Percentiles rank a stretch among this genome's conserved stretches.
Evolutionary conservation across 192 early-diverging fungal genomes (phyloP).

Genomic region (Backusella circina): DNA sequence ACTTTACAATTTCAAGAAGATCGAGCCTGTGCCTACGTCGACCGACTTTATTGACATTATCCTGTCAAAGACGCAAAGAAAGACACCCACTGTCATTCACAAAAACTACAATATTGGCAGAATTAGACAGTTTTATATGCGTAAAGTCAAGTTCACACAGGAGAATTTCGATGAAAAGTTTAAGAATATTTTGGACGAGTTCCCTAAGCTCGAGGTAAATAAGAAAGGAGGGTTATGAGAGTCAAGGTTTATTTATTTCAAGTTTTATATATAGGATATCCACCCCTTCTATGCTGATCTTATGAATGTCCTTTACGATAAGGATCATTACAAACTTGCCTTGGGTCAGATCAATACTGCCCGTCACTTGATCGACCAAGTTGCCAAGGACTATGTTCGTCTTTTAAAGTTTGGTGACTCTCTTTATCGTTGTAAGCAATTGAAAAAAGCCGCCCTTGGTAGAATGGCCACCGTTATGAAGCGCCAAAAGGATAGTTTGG

Average conservation of each 20-base stretch:
- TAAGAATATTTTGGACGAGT: conserved; percentile 88
- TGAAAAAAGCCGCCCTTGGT: conserved; percentile 97
- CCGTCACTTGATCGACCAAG: conserved; percentile 92
- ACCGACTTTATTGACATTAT: conserved; percentile 97
- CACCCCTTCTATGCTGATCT: conserved; percentile 99
- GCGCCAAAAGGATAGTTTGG: conserved; percentile 95
- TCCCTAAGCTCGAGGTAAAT: conserved; percentile 94
- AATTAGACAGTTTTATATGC: conserved; percentile 98
- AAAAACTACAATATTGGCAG: conserved; percentile 96
- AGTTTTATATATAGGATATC: conserved; percentile 68
- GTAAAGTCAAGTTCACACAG: conserved; percentile 99
- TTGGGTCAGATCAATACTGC: conserved; percentile 98
- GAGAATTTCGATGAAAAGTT: conserved; percentile 96
- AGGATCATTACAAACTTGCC: conserved; percentile 99
- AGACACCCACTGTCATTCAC: conserved; percentile 94
- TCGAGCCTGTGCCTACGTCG: conserved; percentile 89
- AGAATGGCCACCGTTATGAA: conserved; percentile 99
- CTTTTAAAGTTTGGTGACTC: conserved; percentile 99
- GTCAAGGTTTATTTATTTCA: neutral
- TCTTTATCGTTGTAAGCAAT: conserved; percentile 97
- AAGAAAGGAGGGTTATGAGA: neutral
- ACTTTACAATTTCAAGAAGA: conserved; percentile 98
- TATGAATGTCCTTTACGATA: conserved; percentile 99
- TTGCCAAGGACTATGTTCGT: conserved; percentile 96
- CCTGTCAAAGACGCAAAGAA: conserved; percentile 97